Base-by-base conservation (phyloP, 306 rosid species). In the Echinosophora koreensis region DNA sequence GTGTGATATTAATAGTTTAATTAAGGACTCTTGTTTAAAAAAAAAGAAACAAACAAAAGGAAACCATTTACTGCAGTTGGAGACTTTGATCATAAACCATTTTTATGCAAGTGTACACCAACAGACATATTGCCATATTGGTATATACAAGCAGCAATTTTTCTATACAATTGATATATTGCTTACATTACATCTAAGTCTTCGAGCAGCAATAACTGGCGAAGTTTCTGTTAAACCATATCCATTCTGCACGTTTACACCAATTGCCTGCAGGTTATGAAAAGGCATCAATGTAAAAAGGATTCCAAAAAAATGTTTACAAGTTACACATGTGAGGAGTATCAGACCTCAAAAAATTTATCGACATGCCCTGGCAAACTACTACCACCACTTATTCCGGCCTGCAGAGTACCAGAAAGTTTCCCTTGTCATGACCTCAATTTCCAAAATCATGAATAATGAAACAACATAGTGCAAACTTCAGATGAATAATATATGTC, bases 191-290 rank as follows among this genome's bases (percentile, higher is more conserved):
- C 88, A 88, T 72, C 83, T 80, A 80, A 78, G 95, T 71, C 71
- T 74, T 37, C 98, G 95, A 82, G 92, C 95, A 85, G 97, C 89
- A 81, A 74, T 1, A 84, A 87, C 98, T 22, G 98, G 98, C 44
- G 98, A 85, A 71, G 92, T 77, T 82, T 95, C 98, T 57, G 98
- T 95, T 77, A 95, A 88, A 83, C 98, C 98, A 79, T 92, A 95
- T 73, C 97, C 98, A 75, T 95, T 95, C 80, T 90, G 98, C 67
- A 95, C 75, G 78, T 77, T 92, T 78, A 95, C 84, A 35, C 89
- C 95, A 82, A 95, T 89, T 71, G 97, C 97, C 98, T 95, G 89
- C 79, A 82, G 41, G 82, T 58, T n/a, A 72, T 70, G 35, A 58
- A 55, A 55, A 35, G 27, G 61, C 44, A 28, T 15, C 16, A 15